phyloP scores from a whole-genome alignment of 169 alveolate genomes.

The Plasmodium fragile region DNA sequence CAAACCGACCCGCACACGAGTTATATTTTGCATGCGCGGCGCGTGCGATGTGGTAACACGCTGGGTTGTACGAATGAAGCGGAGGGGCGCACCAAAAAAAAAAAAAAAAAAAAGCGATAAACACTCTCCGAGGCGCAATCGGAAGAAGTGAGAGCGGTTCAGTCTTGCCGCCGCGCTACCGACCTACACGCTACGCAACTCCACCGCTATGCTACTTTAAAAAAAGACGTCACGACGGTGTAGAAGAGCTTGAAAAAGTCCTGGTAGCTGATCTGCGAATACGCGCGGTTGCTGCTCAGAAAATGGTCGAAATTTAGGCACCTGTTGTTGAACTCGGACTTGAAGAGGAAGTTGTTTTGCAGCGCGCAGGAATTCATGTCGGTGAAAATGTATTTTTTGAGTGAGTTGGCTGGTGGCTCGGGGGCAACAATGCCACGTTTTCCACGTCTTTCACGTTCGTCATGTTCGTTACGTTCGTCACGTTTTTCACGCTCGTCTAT shows the following conservation, averaged over 20 bases:
- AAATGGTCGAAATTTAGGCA: slow-evolving; percentile 53
- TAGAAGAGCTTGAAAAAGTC: slow-evolving; percentile 40
- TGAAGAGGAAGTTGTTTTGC: slow-evolving; percentile 30
- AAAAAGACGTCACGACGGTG: slow-evolving; percentile 24
- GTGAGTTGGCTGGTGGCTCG: neutral
- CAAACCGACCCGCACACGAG: neutral
- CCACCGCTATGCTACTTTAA: slow-evolving; percentile 6
- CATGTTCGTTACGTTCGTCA: neutral
- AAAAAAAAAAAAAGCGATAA: neutral
- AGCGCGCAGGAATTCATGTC: slow-evolving; percentile 12
- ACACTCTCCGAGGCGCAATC: neutral
- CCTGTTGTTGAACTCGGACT: slow-evolving; percentile 25
- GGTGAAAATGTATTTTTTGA: neutral
- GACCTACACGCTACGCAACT: neutral
- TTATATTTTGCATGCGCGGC: neutral
- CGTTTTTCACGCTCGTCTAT: too few relatives aligned
- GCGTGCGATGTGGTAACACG: neutral
- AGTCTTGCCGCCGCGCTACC: neutral
- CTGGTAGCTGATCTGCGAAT: slow-evolving; percentile 46
- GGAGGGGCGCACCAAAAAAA: neutral
- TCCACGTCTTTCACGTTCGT: neutral
- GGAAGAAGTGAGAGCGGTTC: neutral
- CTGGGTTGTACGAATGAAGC: neutral
- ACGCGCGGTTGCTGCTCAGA: slow-evolving; percentile 14
- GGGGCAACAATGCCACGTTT: neutral